Evolutionary conservation across 2,329 filamentous ascomycete species (phyloP).

Genomic region (Hymenoscyphus linearis): DNA sequence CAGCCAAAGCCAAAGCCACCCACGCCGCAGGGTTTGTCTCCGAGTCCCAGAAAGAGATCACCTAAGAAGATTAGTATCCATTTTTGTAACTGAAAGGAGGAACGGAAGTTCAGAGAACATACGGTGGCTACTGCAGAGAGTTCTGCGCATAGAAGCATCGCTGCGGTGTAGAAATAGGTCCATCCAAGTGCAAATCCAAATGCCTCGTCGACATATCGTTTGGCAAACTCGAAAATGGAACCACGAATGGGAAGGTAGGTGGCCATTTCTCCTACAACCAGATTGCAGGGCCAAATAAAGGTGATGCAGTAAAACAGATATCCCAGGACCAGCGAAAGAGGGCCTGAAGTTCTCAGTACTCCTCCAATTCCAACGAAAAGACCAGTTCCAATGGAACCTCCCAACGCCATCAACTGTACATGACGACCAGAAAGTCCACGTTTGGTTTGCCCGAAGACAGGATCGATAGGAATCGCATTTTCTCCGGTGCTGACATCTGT

Average conservation of each 20-base stretch:
- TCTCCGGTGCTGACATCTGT: background rate
- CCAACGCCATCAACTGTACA: slow-evolving; percentile 45
- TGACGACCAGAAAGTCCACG: slow-evolving; percentile 39
- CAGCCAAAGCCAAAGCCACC: slow-evolving; percentile 34
- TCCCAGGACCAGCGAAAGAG: slow-evolving; percentile 43
- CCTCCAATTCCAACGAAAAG: slow-evolving; percentile 46
- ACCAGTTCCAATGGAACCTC: slow-evolving; percentile 39
- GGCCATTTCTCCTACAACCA: slow-evolving; percentile 46
- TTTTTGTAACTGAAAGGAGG: slow-evolving; percentile 13
- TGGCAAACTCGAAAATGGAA: slow-evolving; percentile 49
- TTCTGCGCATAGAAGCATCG: slow-evolving; percentile 25
- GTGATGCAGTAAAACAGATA: slow-evolving; percentile 1
- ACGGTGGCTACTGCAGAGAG: background rate
- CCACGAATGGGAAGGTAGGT: slow-evolving; percentile 49
- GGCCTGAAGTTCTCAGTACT: slow-evolving; percentile 44
- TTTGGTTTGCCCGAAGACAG: slow-evolving; percentile 11
- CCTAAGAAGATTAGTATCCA: slow-evolving; percentile 36
- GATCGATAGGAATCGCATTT: background rate
- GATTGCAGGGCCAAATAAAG: slow-evolving; percentile 22
- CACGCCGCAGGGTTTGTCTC: slow-evolving; percentile 38
- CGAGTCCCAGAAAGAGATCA: slow-evolving; percentile 39
- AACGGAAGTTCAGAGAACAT: slow-evolving; percentile 27
- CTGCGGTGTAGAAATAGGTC: slow-evolving; percentile 60
- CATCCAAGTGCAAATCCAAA: slow-evolving; percentile 50
- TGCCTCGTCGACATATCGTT: slow-evolving; percentile 48